A percentile compares a stretch with the other conserved stretches of the same genome.
phyloP scores from a whole-genome alignment of 495 filamentous ascomycete genomes.

The Glarea lozoyensis region DNA sequence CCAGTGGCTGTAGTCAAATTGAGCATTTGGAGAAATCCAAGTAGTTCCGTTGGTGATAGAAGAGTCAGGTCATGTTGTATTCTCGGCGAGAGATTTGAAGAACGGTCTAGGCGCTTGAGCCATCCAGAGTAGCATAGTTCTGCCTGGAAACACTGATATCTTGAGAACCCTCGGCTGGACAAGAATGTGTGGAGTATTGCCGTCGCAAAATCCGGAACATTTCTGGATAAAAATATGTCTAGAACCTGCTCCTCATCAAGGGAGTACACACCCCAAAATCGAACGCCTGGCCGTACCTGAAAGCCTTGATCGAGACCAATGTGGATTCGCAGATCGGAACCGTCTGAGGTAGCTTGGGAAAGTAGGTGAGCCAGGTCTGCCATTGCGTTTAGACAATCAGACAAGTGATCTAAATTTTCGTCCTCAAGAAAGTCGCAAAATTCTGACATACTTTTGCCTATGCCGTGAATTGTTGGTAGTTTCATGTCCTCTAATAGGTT shows the following conservation, averaged over 20 bases:
- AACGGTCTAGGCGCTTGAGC: slow-evolving; percentile 26
- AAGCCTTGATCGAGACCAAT: slow-evolving; percentile 48
- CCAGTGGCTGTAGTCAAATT: slow-evolving; percentile 24
- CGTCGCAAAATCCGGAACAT: slow-evolving; percentile 36
- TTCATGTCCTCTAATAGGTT: slow-evolving; percentile 38
- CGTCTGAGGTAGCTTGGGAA: neutral
- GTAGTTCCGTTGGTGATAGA: slow-evolving; percentile 42
- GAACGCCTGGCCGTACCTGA: slow-evolving; percentile 32
- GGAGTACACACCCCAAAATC: slow-evolving; percentile 49
- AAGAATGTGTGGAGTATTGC: slow-evolving; percentile 50
- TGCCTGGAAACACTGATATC: slow-evolving; percentile 42
- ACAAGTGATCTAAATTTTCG: neutral
- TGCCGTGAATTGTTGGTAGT: slow-evolving; percentile 18
- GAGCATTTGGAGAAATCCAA: slow-evolving; percentile 42
- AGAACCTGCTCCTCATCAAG: slow-evolving; percentile 30
- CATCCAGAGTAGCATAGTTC: slow-evolving; percentile 37
- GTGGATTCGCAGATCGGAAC: slow-evolving; percentile 11
- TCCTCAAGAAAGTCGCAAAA: slow-evolving; percentile 1
- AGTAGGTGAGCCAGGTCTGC: slow-evolving; percentile 3
- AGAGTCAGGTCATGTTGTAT: slow-evolving; percentile 43
- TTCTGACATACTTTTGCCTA: neutral
- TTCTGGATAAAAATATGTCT: slow-evolving; percentile 47
- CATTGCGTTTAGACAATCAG: slow-evolving; percentile 4
- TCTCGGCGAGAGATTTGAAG: slow-evolving; percentile 30
- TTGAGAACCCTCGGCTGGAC: slow-evolving; percentile 36